Base-by-base conservation (phyloP, 1,139 yeast genomes). In the Protomyces lactucae-debilis region DNA sequence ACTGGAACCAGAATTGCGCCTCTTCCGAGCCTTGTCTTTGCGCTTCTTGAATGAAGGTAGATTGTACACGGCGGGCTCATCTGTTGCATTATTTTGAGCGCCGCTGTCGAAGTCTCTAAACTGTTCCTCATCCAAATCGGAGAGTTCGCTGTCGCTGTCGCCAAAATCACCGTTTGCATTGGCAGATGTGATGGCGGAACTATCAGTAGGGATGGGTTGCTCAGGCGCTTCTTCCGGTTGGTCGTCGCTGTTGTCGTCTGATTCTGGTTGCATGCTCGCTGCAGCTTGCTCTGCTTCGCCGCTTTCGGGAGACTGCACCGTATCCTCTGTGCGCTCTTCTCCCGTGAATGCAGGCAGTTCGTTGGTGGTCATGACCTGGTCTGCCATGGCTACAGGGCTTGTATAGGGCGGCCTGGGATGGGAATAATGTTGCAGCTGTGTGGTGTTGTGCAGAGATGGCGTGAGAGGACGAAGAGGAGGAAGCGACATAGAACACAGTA, bases 111-210 rank as follows among this genome's bases (percentile, higher is more conserved):
- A 68, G 52, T 73, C 78, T 39, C 71, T 71, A 57, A 73, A 72
- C 56, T 72, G 74, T 23, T 76, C 77, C 64, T 76, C 80, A 65
- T 77, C 80, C 23, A 74, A 70, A 63, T 76, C 80, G 1, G 78
- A 74, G 16, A 76, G 69, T 52, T 72, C 75, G 28, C 71, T 68
- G 55, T 71, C 73, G 25, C 48, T 43, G 35, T 67, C 68, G 45
- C 70, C 70, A 36, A 48, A 52, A 43, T 55, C 65, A 21, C 63
- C 67, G 14, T 63, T 52, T 4, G 65, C 65, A 3, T 54, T 55
- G n/a, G 63, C 63, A 25, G 37, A 59, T 18, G 53, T 43, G 52
- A 59, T 59, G 52, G 45, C 63, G 35, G 37, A 39, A 21, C 52
- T 23, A 12, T 40, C 32, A 5, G 5, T 43, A 14, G 8, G 52